A percentile compares a stretch with the other conserved stretches of the same genome.
phyloP scores from a whole-genome alignment of 441 rosid genomes.

The Dalechampia spathulata region DNA sequence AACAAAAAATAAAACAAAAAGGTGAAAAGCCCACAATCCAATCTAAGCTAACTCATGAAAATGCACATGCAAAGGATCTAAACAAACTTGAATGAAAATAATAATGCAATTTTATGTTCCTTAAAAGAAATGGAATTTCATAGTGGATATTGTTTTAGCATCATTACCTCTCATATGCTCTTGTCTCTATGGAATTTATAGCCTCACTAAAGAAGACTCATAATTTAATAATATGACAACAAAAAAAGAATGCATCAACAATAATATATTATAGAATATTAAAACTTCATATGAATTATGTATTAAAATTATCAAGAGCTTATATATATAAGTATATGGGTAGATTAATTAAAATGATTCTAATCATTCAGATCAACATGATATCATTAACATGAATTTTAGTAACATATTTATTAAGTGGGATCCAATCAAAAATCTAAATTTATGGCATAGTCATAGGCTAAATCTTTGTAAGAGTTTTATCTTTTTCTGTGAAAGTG shows the following conservation, averaged over 20 bases:
- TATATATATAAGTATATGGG: no score
- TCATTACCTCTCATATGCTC: slow-evolving; percentile 18
- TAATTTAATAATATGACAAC: background rate
- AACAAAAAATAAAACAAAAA: background rate
- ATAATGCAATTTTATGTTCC: background rate
- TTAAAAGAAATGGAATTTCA: slow-evolving; percentile 15
- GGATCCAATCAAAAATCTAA: slow-evolving; percentile 4
- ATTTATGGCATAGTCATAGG: background rate
- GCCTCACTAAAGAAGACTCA: background rate
- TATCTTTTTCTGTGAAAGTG: no score
- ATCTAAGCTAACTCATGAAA: slow-evolving; percentile 1
- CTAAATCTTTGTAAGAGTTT: background rate
- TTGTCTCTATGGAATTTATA: slow-evolving; percentile 9
- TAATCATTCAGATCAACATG: background rate
- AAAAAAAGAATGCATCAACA: background rate
- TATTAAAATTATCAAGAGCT: no score
- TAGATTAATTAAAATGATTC: no score
- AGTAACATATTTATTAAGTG: background rate
- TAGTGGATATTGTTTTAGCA: slow-evolving; percentile 5
- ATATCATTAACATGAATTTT: background rate
- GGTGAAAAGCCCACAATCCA: background rate
- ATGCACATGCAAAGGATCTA: slow-evolving; percentile 11
- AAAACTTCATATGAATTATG: no score
- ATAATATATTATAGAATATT: no score
- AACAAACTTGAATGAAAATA: background rate